A percentile compares a stretch with the other conserved stretches of the same genome.
These are phyloP conservation scores for Pyrrhoderma lamaoense DNA, from an alignment of 1,284 basidiomycete species.

Conservation along the genomic window DNA sequence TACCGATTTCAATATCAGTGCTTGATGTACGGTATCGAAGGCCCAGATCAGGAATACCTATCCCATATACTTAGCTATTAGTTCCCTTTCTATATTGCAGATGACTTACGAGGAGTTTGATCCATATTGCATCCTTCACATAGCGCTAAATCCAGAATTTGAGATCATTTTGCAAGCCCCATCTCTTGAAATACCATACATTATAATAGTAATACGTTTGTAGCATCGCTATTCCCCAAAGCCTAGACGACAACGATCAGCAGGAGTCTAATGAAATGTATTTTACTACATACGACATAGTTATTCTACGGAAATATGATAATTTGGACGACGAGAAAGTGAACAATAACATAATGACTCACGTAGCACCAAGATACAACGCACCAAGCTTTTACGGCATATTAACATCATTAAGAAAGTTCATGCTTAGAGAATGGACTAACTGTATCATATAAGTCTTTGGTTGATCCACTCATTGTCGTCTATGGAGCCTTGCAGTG, in stretches of 20 bases:
- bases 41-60: slow-evolving; percentile 13
- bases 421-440: too few species aligned
- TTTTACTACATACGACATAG: too few species aligned
- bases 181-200: background rate
- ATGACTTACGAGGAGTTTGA: slow-evolving; percentile 11
- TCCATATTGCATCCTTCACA: slow-evolving; percentile 7
- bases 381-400: too few species aligned
- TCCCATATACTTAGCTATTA: background rate
- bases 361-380: too few species aligned
- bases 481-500: too few species aligned
- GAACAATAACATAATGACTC: too few species aligned
- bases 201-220: slow-evolving; percentile 16
- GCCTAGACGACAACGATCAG: background rate
- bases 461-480: too few species aligned
- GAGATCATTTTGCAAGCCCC: background rate
- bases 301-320: too few species aligned
- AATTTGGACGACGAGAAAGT: too few species aligned
- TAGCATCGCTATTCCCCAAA: slow-evolving; percentile 2
- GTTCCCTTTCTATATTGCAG: background rate
- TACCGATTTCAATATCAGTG: slow-evolving; percentile 15
- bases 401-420: too few species aligned
- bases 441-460: too few species aligned
- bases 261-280: too few species aligned
- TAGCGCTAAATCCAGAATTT: slow-evolving; percentile 3
- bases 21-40: slow-evolving; percentile 18